Percentiles rank a stretch among this genome's conserved stretches.
These are phyloP conservation scores for Diutina siamensis DNA, from an alignment of 1,139 yeast genomes.

Conservation along the genomic window DNA sequence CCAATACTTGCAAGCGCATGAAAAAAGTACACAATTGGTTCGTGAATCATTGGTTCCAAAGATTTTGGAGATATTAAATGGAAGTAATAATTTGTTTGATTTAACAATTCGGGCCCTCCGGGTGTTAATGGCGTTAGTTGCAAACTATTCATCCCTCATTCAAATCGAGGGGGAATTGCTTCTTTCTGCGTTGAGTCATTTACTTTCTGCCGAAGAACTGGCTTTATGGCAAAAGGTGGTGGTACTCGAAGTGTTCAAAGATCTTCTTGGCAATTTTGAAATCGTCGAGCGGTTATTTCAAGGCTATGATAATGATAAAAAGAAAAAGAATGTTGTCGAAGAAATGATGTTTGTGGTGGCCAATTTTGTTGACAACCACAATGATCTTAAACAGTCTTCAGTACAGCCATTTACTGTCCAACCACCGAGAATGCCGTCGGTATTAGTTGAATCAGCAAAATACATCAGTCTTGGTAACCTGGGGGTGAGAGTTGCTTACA, in stretches of 20 bases:
- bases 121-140: background rate
- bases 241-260: background rate
- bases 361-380: slow-evolving; percentile 1
- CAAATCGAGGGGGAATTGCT: slow-evolving; percentile 2
- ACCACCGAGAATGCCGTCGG: background rate
- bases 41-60: background rate
- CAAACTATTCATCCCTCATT: background rate
- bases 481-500: background rate
- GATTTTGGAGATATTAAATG: background rate
- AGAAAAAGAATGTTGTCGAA: slow-evolving; percentile 1
- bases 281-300: background rate
- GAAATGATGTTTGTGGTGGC: slow-evolving; percentile 3
- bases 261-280: background rate
- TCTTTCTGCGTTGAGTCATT: background rate
- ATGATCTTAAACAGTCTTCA: background rate
- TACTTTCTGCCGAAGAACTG: background rate
- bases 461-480: background rate
- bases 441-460: background rate
- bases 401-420: background rate
- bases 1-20: background rate
- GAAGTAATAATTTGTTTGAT: background rate
- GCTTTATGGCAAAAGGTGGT: background rate
- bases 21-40: background rate
- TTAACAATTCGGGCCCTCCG: background rate
- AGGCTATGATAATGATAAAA: background rate